These are phyloP conservation scores for Crithidia bombi DNA, from an alignment of 208 protist species.

Conservation along the genomic window DNA sequence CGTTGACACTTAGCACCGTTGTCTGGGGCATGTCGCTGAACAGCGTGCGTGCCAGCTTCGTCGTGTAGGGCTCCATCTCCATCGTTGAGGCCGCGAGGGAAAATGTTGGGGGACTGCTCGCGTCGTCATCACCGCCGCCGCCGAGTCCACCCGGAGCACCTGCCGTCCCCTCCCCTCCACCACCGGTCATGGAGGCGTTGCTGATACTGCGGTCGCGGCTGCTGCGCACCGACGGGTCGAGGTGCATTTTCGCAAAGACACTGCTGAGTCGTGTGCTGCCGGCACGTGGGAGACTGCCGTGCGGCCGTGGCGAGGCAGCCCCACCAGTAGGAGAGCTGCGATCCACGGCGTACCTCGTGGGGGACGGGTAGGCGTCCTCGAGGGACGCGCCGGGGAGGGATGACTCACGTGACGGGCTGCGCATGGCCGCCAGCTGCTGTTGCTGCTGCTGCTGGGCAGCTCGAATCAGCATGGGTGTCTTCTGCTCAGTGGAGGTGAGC, in stretches of 20 bases:
- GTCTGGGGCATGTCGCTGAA: constrained; percentile 70
- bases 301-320: constrained; percentile 15
- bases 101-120: background rate
- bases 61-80: constrained; percentile 83
- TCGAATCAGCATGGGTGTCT: constrained; percentile 51
- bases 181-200: constrained; percentile 4
- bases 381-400: background rate
- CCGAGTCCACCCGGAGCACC: background rate
- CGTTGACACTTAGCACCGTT: constrained; percentile 67
- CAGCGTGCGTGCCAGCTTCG: constrained; percentile 71
- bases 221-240: constrained; percentile 32
- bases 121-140: background rate
- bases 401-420: constrained; percentile 22
- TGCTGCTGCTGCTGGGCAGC: constrained; percentile 35
- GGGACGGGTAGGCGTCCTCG: constrained; percentile 9
- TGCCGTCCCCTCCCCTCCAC: background rate
- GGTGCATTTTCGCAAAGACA: constrained; percentile 48
- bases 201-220: constrained; percentile 22
- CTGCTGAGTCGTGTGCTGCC: constrained; percentile 28
- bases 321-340: constrained; percentile 15
- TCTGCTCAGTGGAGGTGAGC: constrained; percentile 77
- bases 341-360: background rate
- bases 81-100: constrained; percentile 15
- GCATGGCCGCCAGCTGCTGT: constrained; percentile 26
- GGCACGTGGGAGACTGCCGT: constrained; percentile 17